Base-by-base conservation (phyloP, 345 rosid species). In the Eucalyptus tenuipes region DNA sequence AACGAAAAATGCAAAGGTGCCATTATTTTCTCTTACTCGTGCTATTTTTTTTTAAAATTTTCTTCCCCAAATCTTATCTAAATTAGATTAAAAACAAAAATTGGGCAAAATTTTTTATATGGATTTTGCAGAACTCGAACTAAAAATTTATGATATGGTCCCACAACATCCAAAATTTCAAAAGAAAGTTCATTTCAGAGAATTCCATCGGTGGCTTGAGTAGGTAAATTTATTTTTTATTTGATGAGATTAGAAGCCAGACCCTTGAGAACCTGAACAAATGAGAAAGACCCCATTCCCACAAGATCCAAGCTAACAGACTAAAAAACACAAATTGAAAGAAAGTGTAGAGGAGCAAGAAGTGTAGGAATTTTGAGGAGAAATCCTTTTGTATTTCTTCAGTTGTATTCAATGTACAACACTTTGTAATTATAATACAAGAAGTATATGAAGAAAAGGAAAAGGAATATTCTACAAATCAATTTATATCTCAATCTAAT, bases 1-100 rank as follows among this genome's bases (percentile, higher is more conserved):
- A 14, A n/a, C 0, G 18, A 13, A 64, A 64, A 64, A 14, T 64
- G 31, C 3, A n/a, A 33, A n/a, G 0, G 37, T n/a, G 33, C 18
- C 7, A 11, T 61, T 27, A 27, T 59, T 59, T 12, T 10, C 0
- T 24, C 29, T 59, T 29, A 25, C 27, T 59, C 66, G 12, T 59
- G 31, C 16, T 37, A 37, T 20, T 8, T 20, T 53, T 20, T 53
- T 42, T 42, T 42, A 1, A 44, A 8, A 55, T 55, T 55, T 55
- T 64, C 37, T 64, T 64, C 37, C 18, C 10, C 37, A 15, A n/a
- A n/a, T 64, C 18, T 64, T 6, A 61, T 27, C n/a, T 29, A 13
- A 61, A 61, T 61, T 7, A 14, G 37, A 64, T 64, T 64, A 29
- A n/a, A 64, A 64, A 7, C 4, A 64, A 6, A 64, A 64, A 61